phyloP scores from a whole-genome alignment of 1,284 basidiomycete species.

The Heterobasidion irregulare region DNA sequence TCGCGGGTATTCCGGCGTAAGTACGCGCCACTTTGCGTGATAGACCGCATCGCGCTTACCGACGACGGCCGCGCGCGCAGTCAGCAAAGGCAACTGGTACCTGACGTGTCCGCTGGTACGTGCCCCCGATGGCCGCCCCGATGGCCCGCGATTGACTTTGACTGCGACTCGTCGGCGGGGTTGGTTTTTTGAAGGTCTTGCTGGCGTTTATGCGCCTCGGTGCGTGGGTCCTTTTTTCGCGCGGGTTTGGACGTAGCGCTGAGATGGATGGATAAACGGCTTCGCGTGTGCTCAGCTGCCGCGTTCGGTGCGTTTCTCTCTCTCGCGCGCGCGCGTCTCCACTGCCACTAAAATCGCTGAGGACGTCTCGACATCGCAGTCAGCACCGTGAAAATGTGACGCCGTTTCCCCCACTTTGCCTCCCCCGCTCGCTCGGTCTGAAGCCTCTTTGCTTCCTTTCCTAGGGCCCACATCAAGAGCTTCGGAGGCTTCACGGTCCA shows the following conservation, averaged over 20 bases:
- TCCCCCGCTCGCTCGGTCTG: too few relatives aligned
- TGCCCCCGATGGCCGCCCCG: neutral
- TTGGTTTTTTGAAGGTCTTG: conserved; percentile 13
- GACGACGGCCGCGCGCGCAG: conserved; percentile 13
- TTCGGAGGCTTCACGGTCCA: neutral
- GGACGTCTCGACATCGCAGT: too few relatives aligned
- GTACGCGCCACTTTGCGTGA: conserved; percentile 6
- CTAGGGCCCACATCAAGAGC: neutral
- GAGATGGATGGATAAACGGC: neutral
- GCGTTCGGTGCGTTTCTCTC: conserved; percentile 1
- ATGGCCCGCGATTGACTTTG: neutral
- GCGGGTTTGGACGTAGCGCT: conserved; percentile 19
- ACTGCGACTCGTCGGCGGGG: too few relatives aligned
- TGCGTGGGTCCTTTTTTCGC: conserved; percentile 15
- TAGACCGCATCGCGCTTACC: neutral
- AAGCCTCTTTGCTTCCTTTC: too few relatives aligned
- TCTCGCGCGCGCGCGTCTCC: neutral
- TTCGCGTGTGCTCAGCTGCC: neutral
- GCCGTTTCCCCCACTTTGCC: too few relatives aligned
- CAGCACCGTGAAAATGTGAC: neutral
- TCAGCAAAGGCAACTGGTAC: conserved; percentile 29
- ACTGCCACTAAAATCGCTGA: too few relatives aligned
- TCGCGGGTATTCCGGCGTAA: conserved; percentile 30
- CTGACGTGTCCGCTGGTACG: conserved; percentile 30
- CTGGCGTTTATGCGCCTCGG: conserved; percentile 24